Conservation (phyloP, 768 basidiomycete species). For the Hydnum rufescens region DNA sequence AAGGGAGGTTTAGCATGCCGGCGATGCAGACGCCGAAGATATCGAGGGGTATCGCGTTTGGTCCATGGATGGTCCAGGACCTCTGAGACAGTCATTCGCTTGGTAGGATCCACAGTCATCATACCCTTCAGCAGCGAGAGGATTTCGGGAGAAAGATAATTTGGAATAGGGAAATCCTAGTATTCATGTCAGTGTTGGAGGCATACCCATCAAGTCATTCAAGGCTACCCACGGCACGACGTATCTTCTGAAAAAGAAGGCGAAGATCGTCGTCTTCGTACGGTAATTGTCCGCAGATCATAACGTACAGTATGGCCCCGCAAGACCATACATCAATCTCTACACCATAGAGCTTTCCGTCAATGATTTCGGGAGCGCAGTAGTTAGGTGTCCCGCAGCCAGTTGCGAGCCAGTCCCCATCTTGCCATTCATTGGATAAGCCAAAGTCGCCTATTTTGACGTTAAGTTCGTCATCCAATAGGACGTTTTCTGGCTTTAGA, state of each 20-base stretch:
- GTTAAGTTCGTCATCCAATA: conserved; percentile 27
- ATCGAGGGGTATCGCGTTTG: conserved; percentile 62
- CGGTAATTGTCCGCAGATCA: conserved; percentile 85
- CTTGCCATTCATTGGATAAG: conserved; percentile 7
- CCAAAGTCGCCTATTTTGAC: conserved; percentile 99
- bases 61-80: conserved; percentile 87
- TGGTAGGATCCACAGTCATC: conserved; percentile 87
- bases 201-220: background rate
- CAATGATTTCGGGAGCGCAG: conserved; percentile 94
- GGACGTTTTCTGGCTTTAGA: conserved; percentile 90
- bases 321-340: conserved; percentile 99
- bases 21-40: conserved; percentile 39
- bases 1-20: conserved; percentile 34
- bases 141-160: conserved; percentile 58
- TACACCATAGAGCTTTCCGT: conserved; percentile 86
- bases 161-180: conserved; percentile 48
- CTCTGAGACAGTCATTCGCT: conserved; percentile 82
- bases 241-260: conserved; percentile 82
- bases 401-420: background rate
- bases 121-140: conserved; percentile 63
- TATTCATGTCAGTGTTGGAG: background rate
- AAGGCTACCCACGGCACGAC: conserved; percentile 23
- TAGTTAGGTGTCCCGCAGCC: conserved; percentile 91
- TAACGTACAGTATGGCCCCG: conserved; percentile 94
- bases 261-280: conserved; percentile 97